Evolutionary conservation across 768 basidiomycete species (phyloP), one percentile per base, ranked within the genome.

Genomic region (Termitomyces sp.): DNA sequence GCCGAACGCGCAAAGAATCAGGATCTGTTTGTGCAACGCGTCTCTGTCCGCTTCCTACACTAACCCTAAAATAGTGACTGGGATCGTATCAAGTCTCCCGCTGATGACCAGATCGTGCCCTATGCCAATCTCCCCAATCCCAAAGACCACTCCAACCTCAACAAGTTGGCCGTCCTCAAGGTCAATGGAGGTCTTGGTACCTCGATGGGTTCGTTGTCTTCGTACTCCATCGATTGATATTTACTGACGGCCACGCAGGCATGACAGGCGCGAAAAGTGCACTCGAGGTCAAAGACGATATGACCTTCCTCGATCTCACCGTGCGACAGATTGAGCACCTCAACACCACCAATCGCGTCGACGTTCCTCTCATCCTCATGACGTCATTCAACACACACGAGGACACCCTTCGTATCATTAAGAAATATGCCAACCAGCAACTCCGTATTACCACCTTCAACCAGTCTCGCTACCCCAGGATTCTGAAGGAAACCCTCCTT

Each of bases 311-410:
- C 60, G 95, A 98, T 72, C 82, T 98, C 61, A 89, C 85, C 55
- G 92, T 98, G 45, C 84, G 92, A 63, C 95, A 97, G 75, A 94
- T 98, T 66, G 93, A 97, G 80, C 92, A 96, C 72, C 86, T 96
- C 69, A 95, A 95, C 81, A 89, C 86, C 52, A 82, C 84, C 48
- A 78, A 84, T 68, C 84, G 83, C 61, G 88, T 92, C 73, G 89
- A 97, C 74, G 92, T 96, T 44, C 95, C 93, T n/a, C 89, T 97
- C 72, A 90, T 97, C 76, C 85, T 98, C 68, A 96, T 97, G 96
- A 97, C 95, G 68, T 96, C 93, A 55, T 98, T 98, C 82, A 96
- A 96, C 80, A 98, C 95, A 19, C 91, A 95, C 71, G 92, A 97
- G 37, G 95, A 98, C 72, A 96, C 95, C 49, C 85, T 92, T 60